Evolutionary conservation across 768 basidiomycete genomes (phyloP).

Genomic region (Clathrus columnatus): DNA sequence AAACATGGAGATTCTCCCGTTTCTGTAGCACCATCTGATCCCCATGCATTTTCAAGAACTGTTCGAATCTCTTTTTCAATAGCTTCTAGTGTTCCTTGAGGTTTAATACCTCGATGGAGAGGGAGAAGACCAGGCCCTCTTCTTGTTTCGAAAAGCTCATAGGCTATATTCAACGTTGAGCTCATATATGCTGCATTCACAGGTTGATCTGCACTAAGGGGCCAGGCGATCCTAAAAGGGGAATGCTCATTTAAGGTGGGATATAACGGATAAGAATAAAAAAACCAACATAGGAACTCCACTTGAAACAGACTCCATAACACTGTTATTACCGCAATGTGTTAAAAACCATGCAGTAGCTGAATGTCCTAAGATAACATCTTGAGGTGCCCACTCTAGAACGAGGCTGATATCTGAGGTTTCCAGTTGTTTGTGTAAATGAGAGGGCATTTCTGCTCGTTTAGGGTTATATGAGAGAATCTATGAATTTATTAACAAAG

Average conservation of each 20-base stretch:
- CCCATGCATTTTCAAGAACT: constrained; percentile 13
- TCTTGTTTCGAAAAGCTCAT: constrained; percentile 17
- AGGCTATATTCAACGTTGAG: constrained; percentile 12
- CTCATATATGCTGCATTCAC: constrained; percentile 17
- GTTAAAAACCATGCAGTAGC: constrained; percentile 11
- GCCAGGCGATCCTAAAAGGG: constrained; percentile 19
- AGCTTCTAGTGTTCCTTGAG: constrained; percentile 16
- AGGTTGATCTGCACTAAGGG: constrained; percentile 19
- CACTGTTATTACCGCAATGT: constrained; percentile 20
- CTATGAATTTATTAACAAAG: constrained; percentile 6
- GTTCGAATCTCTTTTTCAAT: constrained; percentile 11
- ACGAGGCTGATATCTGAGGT: constrained; percentile 15
- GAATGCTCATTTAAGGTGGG: neutral
- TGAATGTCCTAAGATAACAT: constrained; percentile 17
- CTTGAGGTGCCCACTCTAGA: constrained; percentile 19
- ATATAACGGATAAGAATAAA: neutral
- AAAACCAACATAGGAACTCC: constrained; percentile 18
- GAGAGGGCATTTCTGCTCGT: constrained; percentile 12
- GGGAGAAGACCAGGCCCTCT: constrained; percentile 13
- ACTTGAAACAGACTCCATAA: constrained; percentile 15
- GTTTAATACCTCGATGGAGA: constrained; percentile 13
- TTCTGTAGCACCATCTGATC: constrained; percentile 16
- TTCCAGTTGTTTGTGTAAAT: constrained; percentile 13
- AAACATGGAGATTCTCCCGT: constrained; percentile 12
- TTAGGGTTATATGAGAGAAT: constrained; percentile 17